Percentiles rank a stretch among this genome's conserved stretches.
phyloP scores from a whole-genome alignment of 306 rosid genomes.

The Dryas alaskensis region DNA sequence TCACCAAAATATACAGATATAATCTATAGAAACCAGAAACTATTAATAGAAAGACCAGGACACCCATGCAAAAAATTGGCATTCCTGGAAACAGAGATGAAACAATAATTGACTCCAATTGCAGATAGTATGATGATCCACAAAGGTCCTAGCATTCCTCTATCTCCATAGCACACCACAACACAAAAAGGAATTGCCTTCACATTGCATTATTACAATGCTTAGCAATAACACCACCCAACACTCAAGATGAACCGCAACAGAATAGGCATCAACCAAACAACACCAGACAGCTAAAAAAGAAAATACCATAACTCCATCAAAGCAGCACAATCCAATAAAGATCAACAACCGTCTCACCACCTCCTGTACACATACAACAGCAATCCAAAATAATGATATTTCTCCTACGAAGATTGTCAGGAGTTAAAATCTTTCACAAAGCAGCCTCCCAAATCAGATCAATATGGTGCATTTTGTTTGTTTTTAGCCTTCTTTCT shows the following conservation, averaged over 20 bases:
- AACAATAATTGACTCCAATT: background rate
- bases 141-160: background rate
- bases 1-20: background rate
- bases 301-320: background rate
- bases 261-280: background rate
- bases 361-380: background rate
- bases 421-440: background rate
- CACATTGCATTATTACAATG: background rate
- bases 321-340: background rate
- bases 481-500: background rate
- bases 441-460: background rate
- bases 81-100: background rate
- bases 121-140: background rate
- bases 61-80: background rate
- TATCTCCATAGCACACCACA: background rate
- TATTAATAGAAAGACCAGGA: background rate
- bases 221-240: background rate
- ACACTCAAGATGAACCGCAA: background rate
- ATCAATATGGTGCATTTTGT: background rate
- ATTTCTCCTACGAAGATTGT: background rate
- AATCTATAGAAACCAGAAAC: background rate
- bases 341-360: background rate
- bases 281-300: background rate
- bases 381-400: background rate
- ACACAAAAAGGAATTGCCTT: background rate